These are phyloP conservation scores for Candida patagonica DNA, from an alignment of 805 yeast species.

Conservation along the genomic window DNA sequence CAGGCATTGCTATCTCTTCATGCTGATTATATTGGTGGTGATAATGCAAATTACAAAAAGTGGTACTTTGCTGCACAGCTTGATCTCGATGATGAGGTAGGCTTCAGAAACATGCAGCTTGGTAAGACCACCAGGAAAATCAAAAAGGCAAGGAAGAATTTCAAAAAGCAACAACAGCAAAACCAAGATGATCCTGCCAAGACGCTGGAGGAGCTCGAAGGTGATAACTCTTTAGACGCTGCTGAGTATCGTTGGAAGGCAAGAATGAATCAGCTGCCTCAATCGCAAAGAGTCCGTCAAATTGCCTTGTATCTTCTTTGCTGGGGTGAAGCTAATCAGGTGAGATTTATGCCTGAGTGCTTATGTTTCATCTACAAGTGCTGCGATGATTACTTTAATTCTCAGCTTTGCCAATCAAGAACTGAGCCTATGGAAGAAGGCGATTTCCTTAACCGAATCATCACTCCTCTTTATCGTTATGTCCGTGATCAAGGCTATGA, in stretches of 20 bases:
- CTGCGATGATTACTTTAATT: constrained; percentile 79
- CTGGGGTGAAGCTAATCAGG: constrained; percentile 80
- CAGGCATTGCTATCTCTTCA: constrained; percentile 71
- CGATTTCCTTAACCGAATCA: constrained; percentile 81
- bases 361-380: constrained; percentile 92
- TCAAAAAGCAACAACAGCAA: constrained; percentile 31
- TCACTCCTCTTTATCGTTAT: constrained; percentile 76
- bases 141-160: constrained; percentile 40
- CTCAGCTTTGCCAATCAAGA: constrained; percentile 84
- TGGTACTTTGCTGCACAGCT: constrained; percentile 89
- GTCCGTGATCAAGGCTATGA: constrained; percentile 62
- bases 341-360: constrained; percentile 85
- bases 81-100: constrained; percentile 62
- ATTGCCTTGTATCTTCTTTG: constrained; percentile 52
- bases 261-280: constrained; percentile 46
- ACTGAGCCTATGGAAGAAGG: constrained; percentile 39
- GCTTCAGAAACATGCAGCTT: constrained; percentile 47
- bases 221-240: constrained; percentile 48
- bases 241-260: constrained; percentile 77
- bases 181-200: constrained; percentile 45
- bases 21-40: constrained; percentile 90
- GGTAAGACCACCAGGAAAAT: constrained; percentile 39
- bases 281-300: constrained; percentile 54
- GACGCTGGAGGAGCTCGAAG: constrained; percentile 57
- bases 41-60: constrained; percentile 72